phyloP scores from a whole-genome alignment of 176 grass and related monocot genomes.

The Triticum aestivum region IWGSC_CS_RefSeq_v2.1 NC_057809.1:617120825-617121324 shows the following conservation, averaged over 20 bases:
- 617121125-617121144: neutral
- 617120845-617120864: too few species aligned
- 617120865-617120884: too few species aligned
- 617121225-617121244: too few species aligned
- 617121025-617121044: constrained; percentile 24
- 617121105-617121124: neutral
- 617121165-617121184: neutral
- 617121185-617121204: neutral
- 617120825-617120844: too few species aligned
- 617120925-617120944: neutral
- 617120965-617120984: neutral
- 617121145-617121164: neutral
- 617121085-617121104: neutral
- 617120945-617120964: neutral
- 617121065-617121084: constrained; percentile 79
- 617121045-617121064: constrained; percentile 87
- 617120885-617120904: too few species aligned
- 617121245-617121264: too few species aligned
- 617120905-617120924: too few species aligned
- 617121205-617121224: neutral
- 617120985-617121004: too few species aligned
- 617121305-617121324: neutral
- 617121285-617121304: too few species aligned
- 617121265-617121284: too few species aligned
- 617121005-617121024: too few species aligned